phyloP scores from a whole-genome alignment of 495 filamentous ascomycete genomes.

The Penicillium verhagenii region DNA sequence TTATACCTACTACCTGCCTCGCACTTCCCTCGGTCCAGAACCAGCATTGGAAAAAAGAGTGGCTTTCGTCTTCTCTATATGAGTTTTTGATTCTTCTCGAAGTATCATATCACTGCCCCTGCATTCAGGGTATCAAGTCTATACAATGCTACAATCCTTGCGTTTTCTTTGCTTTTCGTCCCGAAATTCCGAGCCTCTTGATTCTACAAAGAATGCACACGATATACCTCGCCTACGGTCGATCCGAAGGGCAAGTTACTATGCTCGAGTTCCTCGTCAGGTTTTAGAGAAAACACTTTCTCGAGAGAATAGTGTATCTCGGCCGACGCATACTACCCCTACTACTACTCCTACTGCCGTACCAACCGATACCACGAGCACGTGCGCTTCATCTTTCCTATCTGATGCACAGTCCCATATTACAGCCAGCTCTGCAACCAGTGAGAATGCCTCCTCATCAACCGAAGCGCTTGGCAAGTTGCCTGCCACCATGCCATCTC shows the following conservation, averaged over 20 bases:
- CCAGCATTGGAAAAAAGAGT: not conserved
- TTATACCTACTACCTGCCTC: not conserved
- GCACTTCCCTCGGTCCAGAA: not conserved
- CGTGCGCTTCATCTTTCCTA: constrained; percentile 5
- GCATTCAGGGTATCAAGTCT: not conserved
- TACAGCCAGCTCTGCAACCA: constrained; percentile 15
- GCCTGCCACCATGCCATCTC: constrained; percentile 1
- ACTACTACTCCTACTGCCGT: not conserved
- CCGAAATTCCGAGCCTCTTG: not conserved
- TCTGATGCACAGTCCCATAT: constrained; percentile 17
- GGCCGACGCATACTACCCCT: not conserved
- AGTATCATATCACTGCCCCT: not conserved
- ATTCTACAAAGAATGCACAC: not conserved
- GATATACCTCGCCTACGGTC: not conserved
- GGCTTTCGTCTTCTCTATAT: not conserved
- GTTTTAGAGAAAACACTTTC: not conserved
- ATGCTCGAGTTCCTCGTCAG: not conserved
- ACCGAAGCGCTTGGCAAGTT: constrained; percentile 10
- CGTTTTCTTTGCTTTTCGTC: constrained; percentile 8
- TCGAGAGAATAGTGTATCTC: not conserved
- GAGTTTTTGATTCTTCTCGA: not conserved
- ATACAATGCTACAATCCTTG: not conserved
- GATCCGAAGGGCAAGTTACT: not conserved
- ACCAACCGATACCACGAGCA: constrained; percentile 9
- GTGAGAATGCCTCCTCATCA: constrained; percentile 11